Evolutionary conservation across 2,329 filamentous ascomycete genomes (phyloP).

Genomic region (Fusarium sp.): DNA sequence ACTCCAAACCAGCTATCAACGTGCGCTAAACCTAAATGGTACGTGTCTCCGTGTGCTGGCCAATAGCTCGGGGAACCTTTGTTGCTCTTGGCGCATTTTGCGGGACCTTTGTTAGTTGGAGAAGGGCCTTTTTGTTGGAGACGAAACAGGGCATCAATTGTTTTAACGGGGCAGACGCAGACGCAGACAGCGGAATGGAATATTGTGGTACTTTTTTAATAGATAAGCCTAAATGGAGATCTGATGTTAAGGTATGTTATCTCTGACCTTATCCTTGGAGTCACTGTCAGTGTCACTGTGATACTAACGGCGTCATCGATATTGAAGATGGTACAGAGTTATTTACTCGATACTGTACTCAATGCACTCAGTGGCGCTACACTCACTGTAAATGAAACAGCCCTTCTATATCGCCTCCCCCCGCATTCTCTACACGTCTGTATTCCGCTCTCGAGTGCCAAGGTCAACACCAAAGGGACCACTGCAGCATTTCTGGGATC

Average conservation of each 20-base stretch:
- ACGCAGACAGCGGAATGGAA: background rate
- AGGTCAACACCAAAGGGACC: conserved; percentile 2
- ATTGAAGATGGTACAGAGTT: background rate
- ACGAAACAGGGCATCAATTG: background rate
- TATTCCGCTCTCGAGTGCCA: conserved; percentile 19
- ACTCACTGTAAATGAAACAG: background rate
- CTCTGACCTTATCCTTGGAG: background rate
- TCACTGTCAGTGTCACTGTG: background rate
- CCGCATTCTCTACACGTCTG: conserved; percentile 5
- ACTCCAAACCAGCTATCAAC: background rate
- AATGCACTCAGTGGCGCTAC: no score
- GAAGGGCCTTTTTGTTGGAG: conserved; percentile 31
- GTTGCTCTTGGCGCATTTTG: conserved; percentile 28
- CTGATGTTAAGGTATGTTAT: no score
- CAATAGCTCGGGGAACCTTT: conserved; percentile 36
- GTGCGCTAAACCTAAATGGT: background rate
- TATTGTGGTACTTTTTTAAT: background rate
- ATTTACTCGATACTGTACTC: background rate
- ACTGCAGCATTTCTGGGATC: background rate
- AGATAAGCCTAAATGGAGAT: conserved; percentile 5
- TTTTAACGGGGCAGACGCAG: no score
- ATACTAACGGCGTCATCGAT: background rate
- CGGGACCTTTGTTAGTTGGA: conserved; percentile 34
- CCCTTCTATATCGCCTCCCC: conserved; percentile 4
- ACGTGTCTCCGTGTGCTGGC: conserved; percentile 1